Evolutionary conservation across 306 rosid genomes (phyloP).

Genomic region (Casuarina glauca): DNA sequence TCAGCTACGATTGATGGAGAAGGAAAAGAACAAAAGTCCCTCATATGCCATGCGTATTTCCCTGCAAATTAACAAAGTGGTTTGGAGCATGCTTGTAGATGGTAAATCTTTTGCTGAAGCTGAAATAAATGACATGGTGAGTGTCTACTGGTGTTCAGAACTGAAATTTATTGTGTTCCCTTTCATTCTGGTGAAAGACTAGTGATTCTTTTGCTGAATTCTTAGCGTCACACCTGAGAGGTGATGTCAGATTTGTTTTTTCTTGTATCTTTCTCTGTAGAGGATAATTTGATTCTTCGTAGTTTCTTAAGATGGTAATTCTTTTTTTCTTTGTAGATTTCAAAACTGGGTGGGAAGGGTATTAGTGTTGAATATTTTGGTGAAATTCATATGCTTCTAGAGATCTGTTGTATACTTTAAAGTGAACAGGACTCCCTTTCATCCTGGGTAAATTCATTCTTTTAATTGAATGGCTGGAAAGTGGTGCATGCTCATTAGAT

Average conservation of each 20-base stretch:
- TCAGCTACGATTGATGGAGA: slow-evolving; percentile 80
- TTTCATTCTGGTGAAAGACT: slow-evolving; percentile 21
- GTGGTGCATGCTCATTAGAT: neutral
- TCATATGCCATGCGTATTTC: slow-evolving; percentile 98
- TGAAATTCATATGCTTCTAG: neutral
- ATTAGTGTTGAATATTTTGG: neutral
- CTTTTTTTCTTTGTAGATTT: neutral
- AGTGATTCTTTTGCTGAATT: slow-evolving; percentile 3
- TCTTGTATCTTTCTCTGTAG: neutral
- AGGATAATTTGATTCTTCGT: neutral
- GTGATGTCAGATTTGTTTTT: neutral
- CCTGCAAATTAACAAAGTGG: slow-evolving; percentile 84
- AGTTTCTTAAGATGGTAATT: neutral
- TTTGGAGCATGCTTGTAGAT: slow-evolving; percentile 98
- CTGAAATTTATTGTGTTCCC: neutral
- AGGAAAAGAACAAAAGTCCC: slow-evolving; percentile 97
- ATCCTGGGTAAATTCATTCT: neutral
- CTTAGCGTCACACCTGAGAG: neutral
- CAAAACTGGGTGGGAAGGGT: neutral
- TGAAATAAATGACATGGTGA: slow-evolving; percentile 97
- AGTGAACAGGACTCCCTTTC: neutral
- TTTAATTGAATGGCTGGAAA: neutral
- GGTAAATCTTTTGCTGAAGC: slow-evolving; percentile 99
- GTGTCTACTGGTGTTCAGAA: slow-evolving; percentile 24
- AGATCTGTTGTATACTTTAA: neutral